Base-by-base conservation (phyloP, 306 rosid species). In the Gleditsia sinensis region DNA sequence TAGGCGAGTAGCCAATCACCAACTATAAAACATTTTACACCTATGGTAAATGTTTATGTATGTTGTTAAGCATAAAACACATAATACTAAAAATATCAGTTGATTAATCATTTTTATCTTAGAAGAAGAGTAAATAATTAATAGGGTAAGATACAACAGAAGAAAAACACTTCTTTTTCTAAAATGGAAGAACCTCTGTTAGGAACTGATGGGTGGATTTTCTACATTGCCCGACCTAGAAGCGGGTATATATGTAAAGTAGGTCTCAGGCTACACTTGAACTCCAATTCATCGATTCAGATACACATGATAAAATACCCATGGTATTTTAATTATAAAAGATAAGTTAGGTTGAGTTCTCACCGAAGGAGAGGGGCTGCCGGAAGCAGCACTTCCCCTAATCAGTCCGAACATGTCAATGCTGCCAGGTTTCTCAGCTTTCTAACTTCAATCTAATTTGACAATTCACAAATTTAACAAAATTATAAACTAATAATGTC, bases 181-280 rank as follows among this genome's bases (percentile, higher is more conserved):
- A 62, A 58, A 45, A 56, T 27, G 12, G 83, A 54, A 24, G 70
- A 58, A 82, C 62, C 46, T 74, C 81, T 78, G 0, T 7, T 0
- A 45, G 80, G 51, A 17, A 79, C 36, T 20, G 78, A 77, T 42
- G 37, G 51, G 24, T 82, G 75, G 45, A 73, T 13, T 23, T 46
- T 72, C 68, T 20, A 67, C 80, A 85, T 57, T 19, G 74, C 60
- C 53, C 59, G 89, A 51, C 55, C 71, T 51, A 74, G 54, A 74
- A 74, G 51, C 80, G 63, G 81, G 74, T 42, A 68, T 14, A 66
- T 13, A 36, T 17, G 17, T 11, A 48, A 5, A 61, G n/a, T 34
- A 2, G 32, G 24, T 24, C 0, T 19, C 57, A 60, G 9, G 39
- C 51, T 27, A 9, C 27, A 67, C 32, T 65, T 51, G n/a, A n/a